Conservation (phyloP, 768 basidiomycete species). For the Leccinellum luteum region DNA sequence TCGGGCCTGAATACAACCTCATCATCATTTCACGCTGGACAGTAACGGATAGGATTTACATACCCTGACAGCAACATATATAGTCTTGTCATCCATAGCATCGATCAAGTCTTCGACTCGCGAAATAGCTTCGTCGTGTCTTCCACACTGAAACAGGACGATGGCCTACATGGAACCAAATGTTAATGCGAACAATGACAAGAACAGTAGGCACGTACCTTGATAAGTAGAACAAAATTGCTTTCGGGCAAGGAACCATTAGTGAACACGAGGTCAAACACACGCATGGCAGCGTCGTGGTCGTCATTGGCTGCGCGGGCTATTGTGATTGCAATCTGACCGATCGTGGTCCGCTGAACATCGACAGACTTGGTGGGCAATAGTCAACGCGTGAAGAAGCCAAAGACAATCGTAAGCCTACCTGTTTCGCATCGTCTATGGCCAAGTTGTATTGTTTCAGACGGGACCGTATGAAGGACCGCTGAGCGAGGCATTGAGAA, state of each 20-base stretch:
- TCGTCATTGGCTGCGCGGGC: background rate
- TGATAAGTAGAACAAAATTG: conserved; percentile 10
- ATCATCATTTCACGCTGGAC: background rate
- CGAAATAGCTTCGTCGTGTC: background rate
- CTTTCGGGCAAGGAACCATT: background rate
- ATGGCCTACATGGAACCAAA: background rate
- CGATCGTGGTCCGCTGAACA: conserved; percentile 2
- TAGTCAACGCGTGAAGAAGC: background rate
- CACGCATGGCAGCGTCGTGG: background rate
- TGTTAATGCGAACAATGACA: background rate
- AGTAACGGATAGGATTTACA: background rate
- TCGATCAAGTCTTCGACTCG: conserved; percentile 3
- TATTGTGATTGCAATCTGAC: conserved; percentile 8
- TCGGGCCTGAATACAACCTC: background rate
- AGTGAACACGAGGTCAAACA: conserved; percentile 13
- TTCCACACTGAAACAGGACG: conserved; percentile 7
- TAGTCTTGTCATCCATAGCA: background rate
- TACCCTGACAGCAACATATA: conserved; percentile 3
- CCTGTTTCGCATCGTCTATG: conserved; percentile 5
- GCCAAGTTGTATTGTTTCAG: background rate
- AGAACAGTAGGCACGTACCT: background rate
- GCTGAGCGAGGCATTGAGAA: background rate
- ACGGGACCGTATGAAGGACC: background rate
- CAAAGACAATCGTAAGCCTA: background rate
- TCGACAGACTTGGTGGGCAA: conserved; percentile 1